Conservation (phyloP, 345 rosid genomes). For the Odontarrhena argentea region DNA sequence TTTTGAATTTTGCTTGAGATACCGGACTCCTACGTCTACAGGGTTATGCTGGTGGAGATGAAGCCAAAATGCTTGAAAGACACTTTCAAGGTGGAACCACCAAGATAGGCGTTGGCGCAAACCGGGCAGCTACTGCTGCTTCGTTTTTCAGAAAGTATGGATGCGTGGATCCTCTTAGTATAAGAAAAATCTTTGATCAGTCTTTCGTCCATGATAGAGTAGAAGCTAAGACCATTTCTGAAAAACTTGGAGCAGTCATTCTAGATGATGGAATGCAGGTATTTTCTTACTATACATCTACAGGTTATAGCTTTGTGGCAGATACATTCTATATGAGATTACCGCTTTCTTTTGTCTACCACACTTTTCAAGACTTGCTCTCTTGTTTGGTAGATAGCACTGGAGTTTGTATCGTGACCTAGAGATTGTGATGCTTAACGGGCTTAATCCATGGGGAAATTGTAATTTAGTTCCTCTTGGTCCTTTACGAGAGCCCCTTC, state of each 20-base stretch:
- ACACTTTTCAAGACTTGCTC: constrained; percentile 21
- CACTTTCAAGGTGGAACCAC: constrained; percentile 50
- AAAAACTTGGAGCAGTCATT: constrained; percentile 52
- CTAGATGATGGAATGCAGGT: constrained; percentile 99
- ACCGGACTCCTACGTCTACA: constrained; percentile 12
- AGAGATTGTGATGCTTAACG: constrained; percentile 86
- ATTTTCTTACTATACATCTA: background rate
- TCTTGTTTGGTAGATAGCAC: constrained; percentile 58
- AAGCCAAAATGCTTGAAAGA: constrained; percentile 78
- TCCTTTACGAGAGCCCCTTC: constrained; percentile 80
- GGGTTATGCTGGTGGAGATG: constrained; percentile 97
- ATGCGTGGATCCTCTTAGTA: constrained; percentile 39
- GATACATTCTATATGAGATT: background rate
- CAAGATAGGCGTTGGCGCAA: constrained; percentile 71
- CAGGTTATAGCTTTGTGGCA: background rate
- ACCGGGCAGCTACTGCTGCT: constrained; percentile 67
- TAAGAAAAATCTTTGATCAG: constrained; percentile 29
- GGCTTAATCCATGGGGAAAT: constrained; percentile 81
- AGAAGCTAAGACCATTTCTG: constrained; percentile 27
- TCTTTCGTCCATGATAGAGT: constrained; percentile 17
- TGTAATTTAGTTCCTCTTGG: constrained; percentile 65
- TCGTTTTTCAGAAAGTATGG: constrained; percentile 57
- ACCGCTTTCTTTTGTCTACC: background rate
- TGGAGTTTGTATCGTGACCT: constrained; percentile 77
- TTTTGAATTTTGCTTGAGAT: no score